Evolutionary conservation across 306 rosid species (phyloP), one percentile per base, ranked within the genome.

Genomic region (Medicago truncatula): DNA sequence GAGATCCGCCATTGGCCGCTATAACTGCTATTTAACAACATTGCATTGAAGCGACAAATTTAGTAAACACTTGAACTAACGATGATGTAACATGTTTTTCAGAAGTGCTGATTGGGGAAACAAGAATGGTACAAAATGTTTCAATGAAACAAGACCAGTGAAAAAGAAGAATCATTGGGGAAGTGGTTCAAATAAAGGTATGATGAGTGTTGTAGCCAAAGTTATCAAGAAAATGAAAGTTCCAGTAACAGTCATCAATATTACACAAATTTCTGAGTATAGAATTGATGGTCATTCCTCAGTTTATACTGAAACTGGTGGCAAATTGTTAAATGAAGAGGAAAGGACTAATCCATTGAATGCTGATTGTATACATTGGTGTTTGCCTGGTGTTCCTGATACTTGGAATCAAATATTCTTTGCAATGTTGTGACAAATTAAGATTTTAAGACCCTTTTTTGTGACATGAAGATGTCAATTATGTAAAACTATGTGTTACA

Each of bases 341-440:
- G 80, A 92, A 54, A 89, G 85, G 36, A 83, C 86, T 0, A 90
- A 92, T 62, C 96, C 97, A 0, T 84, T 66, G 83, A 80, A 92
- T 71, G 94, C 99, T 21, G 99, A 95, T 82, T 95, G 99, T 63
- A 92, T 95, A 40, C 99, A 95, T 34, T 95, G 99, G 99, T 95
- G 99, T 83, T 88, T 95, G 81, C 99, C 97, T 21, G 97, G 99
- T 17, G 83, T 90, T 65, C 97, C 97, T 3, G 97, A 95, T 65
- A 85, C 93, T 6, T 95, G 97, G 99, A 95, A 95, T 76, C 96
- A 95, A 82, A 78, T 95, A 21, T 87, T 95, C 70, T 82, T 86
- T 75, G 98, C 97, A 38, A 84, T 81, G 95, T 78, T 93, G 78
- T 93, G 85, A 80, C 80, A 56, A 57, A 63, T 12, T 57, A 21